Evolutionary conservation across 2,329 filamentous ascomycete genomes (phyloP), one percentile per base, ranked within the genome.

Genomic region (Apiospora kogelbergensis): DNA sequence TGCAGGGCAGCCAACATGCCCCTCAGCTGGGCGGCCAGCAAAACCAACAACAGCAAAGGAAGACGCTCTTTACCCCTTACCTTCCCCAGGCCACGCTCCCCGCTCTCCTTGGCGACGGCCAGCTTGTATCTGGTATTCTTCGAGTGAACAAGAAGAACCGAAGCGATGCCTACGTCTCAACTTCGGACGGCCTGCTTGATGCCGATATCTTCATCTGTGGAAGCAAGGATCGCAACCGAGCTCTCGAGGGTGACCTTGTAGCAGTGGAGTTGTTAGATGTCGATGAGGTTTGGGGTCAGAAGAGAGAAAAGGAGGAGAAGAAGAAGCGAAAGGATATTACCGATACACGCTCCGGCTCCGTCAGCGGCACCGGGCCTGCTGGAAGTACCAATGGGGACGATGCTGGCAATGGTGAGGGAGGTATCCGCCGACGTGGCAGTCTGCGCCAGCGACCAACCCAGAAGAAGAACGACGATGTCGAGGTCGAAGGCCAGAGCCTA

Each of bases 91-190:
- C 95, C 7, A 97, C 92, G 69, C 86, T 99, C 24, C 96, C 96
- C 69, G 95, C 95, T 66, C 88, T 99, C 46, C 89, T 98, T 69
- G 91, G 90, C 70, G 94, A 98, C 77, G 96, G 96, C 22, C 94
- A 97, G 81, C 91, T 99, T 69, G 96, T 99, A 68, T 95, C 95
- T 71, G 96, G 96, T 84, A 94, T 98, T 74, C 91, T 99, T 67
- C 93, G 96, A 70, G 96, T 99, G 73, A 99, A 99, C 89, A 99
- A 98, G 86, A 99, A 99, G 87, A 99, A 99, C 83, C 92, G 96
- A 72, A 98, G 95, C 76, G 96, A 99, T 81, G 96, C 96, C 37
- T 99, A 99, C 77, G 96, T 99, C 68, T 96, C 96, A 13, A 97
- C 94, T 15, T 90, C 92, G 71, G 96, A 99, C 78, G 90, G 90